These are phyloP conservation scores for Mycena rosella DNA, from an alignment of 768 basidiomycete species.

Conservation along the genomic window DNA sequence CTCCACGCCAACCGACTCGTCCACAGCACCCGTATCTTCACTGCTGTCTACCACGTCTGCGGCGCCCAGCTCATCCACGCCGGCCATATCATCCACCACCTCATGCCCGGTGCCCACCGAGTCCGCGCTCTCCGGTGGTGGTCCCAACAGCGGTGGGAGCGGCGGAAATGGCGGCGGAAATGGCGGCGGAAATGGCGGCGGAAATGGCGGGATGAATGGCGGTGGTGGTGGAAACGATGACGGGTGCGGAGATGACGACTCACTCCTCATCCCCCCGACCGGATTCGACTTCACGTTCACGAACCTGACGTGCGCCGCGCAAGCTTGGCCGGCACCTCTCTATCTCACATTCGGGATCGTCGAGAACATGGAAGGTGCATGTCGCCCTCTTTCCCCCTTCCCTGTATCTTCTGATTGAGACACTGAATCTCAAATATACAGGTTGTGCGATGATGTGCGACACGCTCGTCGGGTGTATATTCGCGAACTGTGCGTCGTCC, in stretches of 20 bases:
- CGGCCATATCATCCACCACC: too few species aligned
- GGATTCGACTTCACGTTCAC: slow-evolving; percentile 3
- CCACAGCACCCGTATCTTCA: too few species aligned
- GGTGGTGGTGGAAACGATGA: not conserved
- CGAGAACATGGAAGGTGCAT: not conserved
- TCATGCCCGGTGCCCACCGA: too few species aligned
- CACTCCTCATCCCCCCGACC: not conserved
- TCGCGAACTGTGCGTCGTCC: slow-evolving; percentile 7
- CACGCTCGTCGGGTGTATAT: slow-evolving; percentile 8
- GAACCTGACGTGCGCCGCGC: not conserved
- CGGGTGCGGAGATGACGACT: not conserved
- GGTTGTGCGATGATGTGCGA: slow-evolving; percentile 11
- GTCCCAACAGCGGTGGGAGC: too few species aligned
- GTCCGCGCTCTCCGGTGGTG: too few species aligned
- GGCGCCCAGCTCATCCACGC: too few species aligned
- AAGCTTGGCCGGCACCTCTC: not conserved
- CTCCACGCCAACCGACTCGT: too few species aligned
- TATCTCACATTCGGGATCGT: slow-evolving; percentile 9
- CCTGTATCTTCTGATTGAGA: too few species aligned
- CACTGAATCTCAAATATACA: not conserved
- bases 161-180: too few species aligned
- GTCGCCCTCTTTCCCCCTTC: not conserved
- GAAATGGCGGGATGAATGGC: not conserved
- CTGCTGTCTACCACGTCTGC: too few species aligned
- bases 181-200: not conserved